Conservation (phyloP, 2,329 filamentous ascomycete species). For the Tolypocladium ophioglossoides region DNA sequence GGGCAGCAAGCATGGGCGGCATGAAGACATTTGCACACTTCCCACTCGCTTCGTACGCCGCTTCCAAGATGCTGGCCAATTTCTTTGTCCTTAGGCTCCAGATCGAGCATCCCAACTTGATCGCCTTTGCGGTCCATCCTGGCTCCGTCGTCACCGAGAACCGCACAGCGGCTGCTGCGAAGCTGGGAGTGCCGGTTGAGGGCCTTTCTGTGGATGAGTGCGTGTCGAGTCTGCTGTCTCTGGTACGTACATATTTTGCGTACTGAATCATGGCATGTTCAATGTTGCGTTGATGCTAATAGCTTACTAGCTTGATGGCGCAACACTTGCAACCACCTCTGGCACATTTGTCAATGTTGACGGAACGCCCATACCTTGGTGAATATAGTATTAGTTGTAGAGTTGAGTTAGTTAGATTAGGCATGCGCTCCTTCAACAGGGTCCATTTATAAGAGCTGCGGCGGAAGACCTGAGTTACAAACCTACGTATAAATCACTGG, state of each 20-base stretch:
- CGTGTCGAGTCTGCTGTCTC: background rate
- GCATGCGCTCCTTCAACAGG: too few species aligned
- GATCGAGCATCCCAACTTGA: background rate
- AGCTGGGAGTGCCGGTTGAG: background rate
- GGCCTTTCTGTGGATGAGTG: background rate
- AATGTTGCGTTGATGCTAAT: background rate
- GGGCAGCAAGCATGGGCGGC: background rate
- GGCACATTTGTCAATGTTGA: background rate
- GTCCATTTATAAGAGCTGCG: too few species aligned
- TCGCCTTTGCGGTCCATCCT: background rate
- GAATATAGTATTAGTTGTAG: background rate
- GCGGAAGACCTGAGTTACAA: background rate
- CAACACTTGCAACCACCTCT: background rate
- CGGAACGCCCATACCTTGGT: background rate
- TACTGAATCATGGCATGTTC: background rate
- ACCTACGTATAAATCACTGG: too few species aligned
- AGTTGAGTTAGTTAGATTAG: too few species aligned
- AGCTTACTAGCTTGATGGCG: background rate
- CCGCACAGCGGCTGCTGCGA: background rate
- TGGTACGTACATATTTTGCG: background rate
- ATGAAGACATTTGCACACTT: background rate
- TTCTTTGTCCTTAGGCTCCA: background rate
- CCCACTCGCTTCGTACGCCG: background rate
- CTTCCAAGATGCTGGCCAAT: background rate
- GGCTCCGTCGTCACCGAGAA: background rate